Base-by-base conservation (phyloP, 139 green algal genomes). In the Closterium sp. region DNA sequence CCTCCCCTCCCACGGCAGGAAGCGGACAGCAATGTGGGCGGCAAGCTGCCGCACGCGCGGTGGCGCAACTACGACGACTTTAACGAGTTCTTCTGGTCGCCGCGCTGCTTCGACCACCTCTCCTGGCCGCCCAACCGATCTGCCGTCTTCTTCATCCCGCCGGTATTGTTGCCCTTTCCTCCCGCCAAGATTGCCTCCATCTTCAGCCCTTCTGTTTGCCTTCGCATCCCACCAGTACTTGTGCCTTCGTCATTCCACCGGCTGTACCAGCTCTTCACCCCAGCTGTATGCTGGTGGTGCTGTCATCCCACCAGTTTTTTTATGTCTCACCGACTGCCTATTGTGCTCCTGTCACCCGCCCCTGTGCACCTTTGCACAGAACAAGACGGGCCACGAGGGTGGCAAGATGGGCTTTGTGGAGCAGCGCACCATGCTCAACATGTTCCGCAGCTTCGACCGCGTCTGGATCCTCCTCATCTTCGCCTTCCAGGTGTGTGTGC, bases 31-130 rank as follows among this genome's bases (percentile, higher is more conserved):
- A 92, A 86, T 69, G 84, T 31, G 66, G 38, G 9, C 2, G 92
- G 92, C 90, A 88, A 88, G 33, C 30, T 31, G 12, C 92, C 92
- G 7, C 90, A 94, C 64, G 35, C 55, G 19, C n/a, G 30, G n/a
- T 94, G 97, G 84, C 91, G 97, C 43, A 95, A 95, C 30, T 98
- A 98, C 88, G 96, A 98, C 88, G 97, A 98, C 90, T 95, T 97
- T 84, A 98, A 98, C 90, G 97, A 98, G 94, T 96, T 93, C 89
- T 96, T 98, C 88, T 96, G 94, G 91, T 89, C 76, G 21, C 69
- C 88, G 4, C 30, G 32, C 28, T 33, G 83, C 83, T 76, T 76
- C 55, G 55, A 76, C 55, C 55, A 19, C 55, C 55, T 76, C 55
- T 76, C 55, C 10, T 76, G 55, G 55, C 55, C 55, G 55, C 55